These are phyloP conservation scores for Neofusicoccum laricinum DNA, from an alignment of 2,329 filamentous ascomycete genomes.

Conservation along the genomic window DNA sequence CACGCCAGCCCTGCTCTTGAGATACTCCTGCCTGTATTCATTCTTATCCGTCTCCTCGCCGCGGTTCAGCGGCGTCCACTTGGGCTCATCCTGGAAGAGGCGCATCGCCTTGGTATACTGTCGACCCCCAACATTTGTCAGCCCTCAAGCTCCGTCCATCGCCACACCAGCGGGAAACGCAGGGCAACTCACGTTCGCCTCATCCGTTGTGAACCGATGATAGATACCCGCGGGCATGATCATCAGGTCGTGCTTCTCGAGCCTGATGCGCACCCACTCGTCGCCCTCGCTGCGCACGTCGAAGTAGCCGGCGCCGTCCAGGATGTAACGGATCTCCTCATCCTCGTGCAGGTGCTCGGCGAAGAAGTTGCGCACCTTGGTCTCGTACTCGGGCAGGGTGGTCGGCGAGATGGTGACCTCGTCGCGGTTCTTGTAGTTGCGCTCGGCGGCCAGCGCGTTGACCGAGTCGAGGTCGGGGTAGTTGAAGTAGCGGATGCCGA, in stretches of 20 bases:
- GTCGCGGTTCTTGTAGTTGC: slow-evolving; percentile 92
- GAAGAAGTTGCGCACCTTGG: slow-evolving; percentile 93
- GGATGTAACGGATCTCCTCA: slow-evolving; percentile 95
- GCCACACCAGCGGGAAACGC: not conserved
- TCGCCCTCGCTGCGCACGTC: slow-evolving; percentile 82
- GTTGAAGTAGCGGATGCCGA: slow-evolving; percentile 79
- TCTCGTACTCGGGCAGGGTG: slow-evolving; percentile 87
- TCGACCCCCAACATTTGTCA: not conserved
- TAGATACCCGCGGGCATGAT: slow-evolving; percentile 95
- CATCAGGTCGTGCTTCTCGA: slow-evolving; percentile 86
- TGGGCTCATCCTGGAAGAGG: slow-evolving; percentile 96
- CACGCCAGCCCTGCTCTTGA: slow-evolving; percentile 39
- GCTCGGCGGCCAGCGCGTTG: slow-evolving; percentile 68
- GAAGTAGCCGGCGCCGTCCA: slow-evolving; percentile 86
- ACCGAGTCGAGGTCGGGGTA: slow-evolving; percentile 65
- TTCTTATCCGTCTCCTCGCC: slow-evolving; percentile 75
- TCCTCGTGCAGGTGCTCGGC: slow-evolving; percentile 95
- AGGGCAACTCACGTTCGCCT: slow-evolving; percentile 71
- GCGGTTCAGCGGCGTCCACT: slow-evolving; percentile 94
- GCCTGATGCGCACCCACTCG: slow-evolving; percentile 80
- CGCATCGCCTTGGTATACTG: slow-evolving; percentile 96
- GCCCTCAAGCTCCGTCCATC: not conserved
- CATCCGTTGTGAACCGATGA: slow-evolving; percentile 94
- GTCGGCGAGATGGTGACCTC: slow-evolving; percentile 84
- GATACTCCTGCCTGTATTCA: slow-evolving; percentile 73